Percentiles rank a stretch among this genome's conserved stretches.
Evolutionary conservation across 2,329 filamentous ascomycete species (phyloP).

Genomic region (Trichoderma hamatum): DNA sequence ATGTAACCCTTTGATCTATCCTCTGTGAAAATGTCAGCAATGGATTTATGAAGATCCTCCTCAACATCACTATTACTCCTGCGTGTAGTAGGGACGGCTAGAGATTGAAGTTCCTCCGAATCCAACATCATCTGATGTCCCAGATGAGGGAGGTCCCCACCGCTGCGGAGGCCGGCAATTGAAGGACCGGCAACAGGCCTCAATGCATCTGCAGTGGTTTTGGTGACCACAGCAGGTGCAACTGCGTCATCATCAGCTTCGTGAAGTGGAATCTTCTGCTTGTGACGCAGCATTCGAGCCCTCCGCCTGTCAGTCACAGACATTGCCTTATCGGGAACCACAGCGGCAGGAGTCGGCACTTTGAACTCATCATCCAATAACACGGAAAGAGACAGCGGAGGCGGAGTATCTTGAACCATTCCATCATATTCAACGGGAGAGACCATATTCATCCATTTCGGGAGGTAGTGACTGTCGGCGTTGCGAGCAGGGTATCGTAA

Average conservation of each 20-base stretch:
- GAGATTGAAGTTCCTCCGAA: constrained; percentile 37
- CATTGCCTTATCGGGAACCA: constrained; percentile 48
- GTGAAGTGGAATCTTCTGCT: constrained; percentile 49
- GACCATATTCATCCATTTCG: constrained; percentile 13
- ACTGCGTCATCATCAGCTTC: constrained; percentile 58
- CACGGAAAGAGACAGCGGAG: constrained; percentile 27
- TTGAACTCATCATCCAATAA: constrained; percentile 31
- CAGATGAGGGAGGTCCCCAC: constrained; percentile 36
- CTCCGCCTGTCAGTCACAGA: constrained; percentile 45
- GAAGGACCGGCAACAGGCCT: constrained; percentile 46
- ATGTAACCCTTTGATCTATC: constrained; percentile 48
- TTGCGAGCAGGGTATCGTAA: constrained; percentile 24
- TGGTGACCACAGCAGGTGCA: constrained; percentile 58
- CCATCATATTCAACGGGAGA: constrained; percentile 21
- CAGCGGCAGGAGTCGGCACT: constrained; percentile 51
- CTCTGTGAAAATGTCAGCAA: constrained; percentile 62
- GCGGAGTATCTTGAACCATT: constrained; percentile 25
- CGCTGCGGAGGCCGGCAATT: constrained; percentile 32
- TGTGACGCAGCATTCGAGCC: constrained; percentile 49
- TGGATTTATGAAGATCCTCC: constrained; percentile 46
- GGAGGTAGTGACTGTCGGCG: constrained; percentile 19
- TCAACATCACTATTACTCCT: constrained; percentile 37
- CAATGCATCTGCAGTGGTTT: constrained; percentile 54
- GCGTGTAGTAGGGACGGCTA: constrained; percentile 39
- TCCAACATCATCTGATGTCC: constrained; percentile 35